Base-by-base conservation (phyloP, 139 green algal species). In the Chlorella sp. region DNA sequence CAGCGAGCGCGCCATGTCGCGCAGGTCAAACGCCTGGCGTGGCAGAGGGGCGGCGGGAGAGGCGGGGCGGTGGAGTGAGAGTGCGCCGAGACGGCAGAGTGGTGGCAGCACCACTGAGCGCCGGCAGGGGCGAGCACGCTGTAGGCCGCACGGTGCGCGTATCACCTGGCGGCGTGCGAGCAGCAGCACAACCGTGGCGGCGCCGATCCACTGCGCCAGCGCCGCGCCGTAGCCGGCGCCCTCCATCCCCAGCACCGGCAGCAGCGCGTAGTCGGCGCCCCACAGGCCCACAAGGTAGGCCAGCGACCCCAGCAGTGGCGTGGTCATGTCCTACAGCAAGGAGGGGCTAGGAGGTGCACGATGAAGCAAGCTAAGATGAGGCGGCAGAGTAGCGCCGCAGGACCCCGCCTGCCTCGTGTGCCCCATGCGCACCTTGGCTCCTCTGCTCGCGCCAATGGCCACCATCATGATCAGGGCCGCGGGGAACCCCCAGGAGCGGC, bases 201-300 rank as follows among this genome's bases (percentile, higher is more conserved):
- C 84, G 1, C 79, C 83, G 33, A 79, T 45, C 43, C 81, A 90
- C 82, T 93, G 88, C 3, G 86, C 86, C 4, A 83, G 73, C 3
- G 88, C 83, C 8, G 90, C 91, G 0, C 84, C 91, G 0, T 79
- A 50, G 8, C 86, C 90, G 6, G 90, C 90, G 2, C 90, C 90
- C 56, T 77, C 65, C 38, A 94, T 74, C 14, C 88, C 88, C 83
- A 87, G 71, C 1, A 77, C 83, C 41, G 88, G 76, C 33, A 93
- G 69, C 25, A 82, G 74, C 21, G 71, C 33, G 4, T 60, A 4
- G 58, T 85, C 80, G 21, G 46, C 41, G 4, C n/a, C 40, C 46
- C 87, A 35, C 43, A 90, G 87, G 48, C 67, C 77, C 2, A 79
- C 8, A 8, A 84, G 64, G 55, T 79, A 82, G 51, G 61, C 68